Conservation (phyloP, 371 early-diverging fungal species). For the Rhizopus arrhizus region DNA sequence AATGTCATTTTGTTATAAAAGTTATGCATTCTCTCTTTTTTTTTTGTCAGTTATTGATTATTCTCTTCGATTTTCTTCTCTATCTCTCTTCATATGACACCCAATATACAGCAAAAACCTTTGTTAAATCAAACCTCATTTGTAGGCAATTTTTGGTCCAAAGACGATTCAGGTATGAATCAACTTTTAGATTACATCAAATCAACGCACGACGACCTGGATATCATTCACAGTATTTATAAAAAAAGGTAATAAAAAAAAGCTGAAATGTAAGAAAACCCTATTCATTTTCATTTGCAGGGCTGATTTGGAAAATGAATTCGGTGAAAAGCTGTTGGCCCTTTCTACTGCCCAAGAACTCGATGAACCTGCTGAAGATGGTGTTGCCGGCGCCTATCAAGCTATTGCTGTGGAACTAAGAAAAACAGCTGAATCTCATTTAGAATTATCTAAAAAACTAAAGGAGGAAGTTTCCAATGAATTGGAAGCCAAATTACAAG, state of each 20-base stretch:
- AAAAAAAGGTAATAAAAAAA: slow-evolving; percentile 29
- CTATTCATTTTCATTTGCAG: background rate
- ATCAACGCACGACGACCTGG: slow-evolving; percentile 29
- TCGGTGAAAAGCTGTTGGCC: slow-evolving; percentile 35
- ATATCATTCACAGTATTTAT: slow-evolving; percentile 31
- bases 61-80: background rate
- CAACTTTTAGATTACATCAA: slow-evolving; percentile 28
- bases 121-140: slow-evolving; percentile 12
- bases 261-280: background rate
- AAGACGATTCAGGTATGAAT: slow-evolving; percentile 21
- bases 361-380: slow-evolving; percentile 10
- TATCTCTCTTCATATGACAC: slow-evolving; percentile 18
- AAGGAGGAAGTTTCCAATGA: slow-evolving; percentile 26
- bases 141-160: slow-evolving; percentile 39
- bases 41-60: too few relatives aligned
- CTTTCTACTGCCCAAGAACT: slow-evolving; percentile 8
- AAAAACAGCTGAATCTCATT: slow-evolving; percentile 40
- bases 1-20: too few relatives aligned
- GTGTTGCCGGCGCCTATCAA: slow-evolving; percentile 18
- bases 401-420: slow-evolving; percentile 32
- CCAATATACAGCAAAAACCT: slow-evolving; percentile 13
- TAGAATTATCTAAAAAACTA: slow-evolving; percentile 35
- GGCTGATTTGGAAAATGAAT: slow-evolving; percentile 36
- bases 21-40: too few relatives aligned
- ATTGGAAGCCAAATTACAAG: slow-evolving; percentile 17